Evolutionary conservation across 257 asterid species (phyloP), one percentile per base, ranked within the genome.

Genomic region (Eustoma russellianum): DNA sequence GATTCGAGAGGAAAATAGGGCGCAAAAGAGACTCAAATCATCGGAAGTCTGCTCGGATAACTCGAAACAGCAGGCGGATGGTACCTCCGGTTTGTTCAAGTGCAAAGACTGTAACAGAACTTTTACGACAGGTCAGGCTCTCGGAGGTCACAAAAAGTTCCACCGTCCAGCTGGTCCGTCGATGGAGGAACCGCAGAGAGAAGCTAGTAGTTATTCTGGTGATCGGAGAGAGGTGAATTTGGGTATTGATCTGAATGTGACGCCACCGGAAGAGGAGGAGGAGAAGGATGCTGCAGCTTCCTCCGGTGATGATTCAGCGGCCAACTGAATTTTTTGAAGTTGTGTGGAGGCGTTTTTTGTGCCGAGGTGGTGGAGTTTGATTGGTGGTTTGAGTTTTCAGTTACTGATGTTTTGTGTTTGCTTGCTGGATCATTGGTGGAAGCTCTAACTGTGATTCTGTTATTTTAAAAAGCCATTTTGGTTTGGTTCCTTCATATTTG

Each of bases 181-280:
- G 17, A 41, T 45, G 33, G 62, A 61, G 46, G 52, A 38, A 38
- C 50, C 59, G 0, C 16, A 47, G 7, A 55, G 60, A 50, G 75
- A 67, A 72, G 66, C 33, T 40, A 66, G 57, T 60, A 51, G 50
- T 18, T 40, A 43, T 5, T 24, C 8, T 13, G 41, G 48, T 18
- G 11, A 38, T 38, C 43, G 13, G 12, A 24, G 30, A 24, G 43
- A 38, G 9, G 60, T 62, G 62, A 24, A 63, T 47, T 14, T 72
- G 46, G 75, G 62, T 24, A 60, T 83, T 56, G 88, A 83, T 62
- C 85, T 79, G 49, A 79, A 83, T 50, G 73, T 74, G 57, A 30
- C 48, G 68, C 93, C 85, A 30, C 72, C 75, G 5, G 0, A 35
- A 59, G 57, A 68, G 8, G 75, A 72, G 7, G 69, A 66, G 17